These are phyloP conservation scores for Moniliella sp. DNA, from an alignment of 1,284 basidiomycete genomes.

Conservation along the genomic window DNA sequence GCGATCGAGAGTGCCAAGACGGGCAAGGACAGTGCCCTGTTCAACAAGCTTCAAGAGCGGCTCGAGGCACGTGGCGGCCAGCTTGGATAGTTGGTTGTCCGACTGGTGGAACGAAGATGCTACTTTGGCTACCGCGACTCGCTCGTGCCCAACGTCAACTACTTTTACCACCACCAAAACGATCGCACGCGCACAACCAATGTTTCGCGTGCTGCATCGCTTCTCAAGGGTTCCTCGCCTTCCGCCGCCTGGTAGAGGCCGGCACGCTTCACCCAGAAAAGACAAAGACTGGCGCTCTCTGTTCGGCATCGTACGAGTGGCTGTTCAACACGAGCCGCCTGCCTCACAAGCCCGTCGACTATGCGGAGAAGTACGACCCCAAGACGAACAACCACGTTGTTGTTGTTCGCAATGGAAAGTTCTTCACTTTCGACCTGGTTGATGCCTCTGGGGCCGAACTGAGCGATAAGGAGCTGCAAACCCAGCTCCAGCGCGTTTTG, in stretches of 20 bases:
- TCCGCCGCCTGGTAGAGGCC: conserved; percentile 23
- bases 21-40: conserved; percentile 52
- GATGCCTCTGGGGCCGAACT: conserved; percentile 41
- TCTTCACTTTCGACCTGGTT: conserved; percentile 52
- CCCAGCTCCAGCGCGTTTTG: conserved; percentile 57
- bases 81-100: conserved; percentile 52
- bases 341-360: conserved; percentile 62
- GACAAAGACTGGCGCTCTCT: conserved; percentile 57
- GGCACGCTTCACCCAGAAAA: conserved; percentile 72
- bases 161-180: conserved; percentile 73
- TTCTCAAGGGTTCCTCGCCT: conserved; percentile 30
- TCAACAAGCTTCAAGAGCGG: conserved; percentile 56
- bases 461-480: conserved; percentile 54
- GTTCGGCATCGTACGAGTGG: conserved; percentile 87
- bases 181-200: conserved; percentile 31
- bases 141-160: conserved; percentile 78
- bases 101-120: conserved; percentile 96
- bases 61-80: conserved; percentile 49
- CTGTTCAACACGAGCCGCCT: conserved; percentile 83
- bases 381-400: conserved; percentile 62
- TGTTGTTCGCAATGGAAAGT: conserved; percentile 72
- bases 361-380: conserved; percentile 59
- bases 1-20: conserved; percentile 40
- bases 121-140: conserved; percentile 48
- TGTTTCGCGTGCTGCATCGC: conserved; percentile 18